Evolutionary conservation across 192 early-diverging fungal species (phyloP), one percentile per base, ranked within the genome.

Genomic region (Funneliformis mosseae): DNA sequence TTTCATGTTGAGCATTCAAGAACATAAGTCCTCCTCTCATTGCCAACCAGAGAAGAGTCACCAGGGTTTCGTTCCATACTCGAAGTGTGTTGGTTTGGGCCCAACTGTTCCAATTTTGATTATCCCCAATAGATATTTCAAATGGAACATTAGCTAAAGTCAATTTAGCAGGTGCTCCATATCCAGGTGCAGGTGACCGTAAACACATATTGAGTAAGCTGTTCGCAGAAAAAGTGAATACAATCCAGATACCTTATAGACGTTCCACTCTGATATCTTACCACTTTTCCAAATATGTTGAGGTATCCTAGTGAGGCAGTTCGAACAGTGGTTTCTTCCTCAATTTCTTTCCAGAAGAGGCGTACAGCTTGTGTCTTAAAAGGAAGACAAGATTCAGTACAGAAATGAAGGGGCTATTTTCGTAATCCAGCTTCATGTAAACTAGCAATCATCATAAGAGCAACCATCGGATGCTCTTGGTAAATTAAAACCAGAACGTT

Each of bases 41-140:
- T 64, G 5, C 62, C 60, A 5, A 77, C 27, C 1, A 77, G 41
- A 1, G 63, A 63, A 74, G 21, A 74, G 8, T 46, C 9, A 66
- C 62, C 9, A 3, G 61, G n/a, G 0, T 41, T 43, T 45, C 3
- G 7, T 45, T 77, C 62, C 43, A 77, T 8, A 64, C 5, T 2
- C 33, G 23, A 64, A 77, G 23, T 3, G 42, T 77, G 1, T 45
- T 64, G 3, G 48, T 64, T 18, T 64, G 39, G 21, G 66, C 76
- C 41, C 23, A 77, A 4, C 43, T 25, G 62, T 41, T 64, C 76
- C 76, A 77, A 50, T 66, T 66, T 25, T 64, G 63, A 50, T 77
- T 8, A 50, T 77, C 42, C 41, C 43, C 42, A 66, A 77, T 77
- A 38, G 74, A 77, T 14, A 77, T 4, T 64, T 27, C 4, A 77